Conservation (phyloP, 805 yeast genomes). For the Wickerhamomyces silvicola region DNA sequence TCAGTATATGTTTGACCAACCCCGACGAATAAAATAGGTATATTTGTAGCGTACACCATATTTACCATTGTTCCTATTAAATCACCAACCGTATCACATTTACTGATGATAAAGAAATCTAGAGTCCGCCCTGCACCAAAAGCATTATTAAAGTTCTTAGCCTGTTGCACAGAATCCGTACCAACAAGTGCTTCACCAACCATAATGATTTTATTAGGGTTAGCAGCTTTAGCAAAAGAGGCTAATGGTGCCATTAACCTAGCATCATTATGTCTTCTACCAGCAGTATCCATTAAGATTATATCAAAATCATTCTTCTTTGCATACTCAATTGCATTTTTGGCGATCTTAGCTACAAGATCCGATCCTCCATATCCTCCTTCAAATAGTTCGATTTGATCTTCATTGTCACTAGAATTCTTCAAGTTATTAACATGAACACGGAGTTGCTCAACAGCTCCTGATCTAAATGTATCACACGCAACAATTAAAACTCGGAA, state of each 20-base stretch:
- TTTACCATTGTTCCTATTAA: conserved; percentile 95
- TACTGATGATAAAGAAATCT: conserved; percentile 88
- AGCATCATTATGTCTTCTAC: conserved; percentile 92
- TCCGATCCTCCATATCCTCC: conserved; percentile 98
- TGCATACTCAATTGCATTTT: conserved; percentile 81
- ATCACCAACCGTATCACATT: conserved; percentile 97
- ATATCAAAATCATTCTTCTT: conserved; percentile 66
- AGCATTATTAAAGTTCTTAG: conserved; percentile 85
- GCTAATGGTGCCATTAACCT: conserved; percentile 93
- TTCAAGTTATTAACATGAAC: conserved; percentile 86
- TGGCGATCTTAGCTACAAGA: conserved; percentile 86
- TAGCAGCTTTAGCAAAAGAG: conserved; percentile 90
- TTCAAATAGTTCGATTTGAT: conserved; percentile 65
- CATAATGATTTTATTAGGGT: conserved; percentile 95
- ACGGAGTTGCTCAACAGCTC: conserved; percentile 96
- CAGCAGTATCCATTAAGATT: conserved; percentile 94
- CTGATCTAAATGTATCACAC: conserved; percentile 95
- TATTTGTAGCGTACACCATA: conserved; percentile 94
- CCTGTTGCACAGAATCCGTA: conserved; percentile 94
- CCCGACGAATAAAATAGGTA: conserved; percentile 92
- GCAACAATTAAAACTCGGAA: conserved; percentile 86
- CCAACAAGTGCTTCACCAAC: conserved; percentile 98
- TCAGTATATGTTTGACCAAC: conserved; percentile 97
- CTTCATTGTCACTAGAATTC: conserved; percentile 49
- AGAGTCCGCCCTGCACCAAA: conserved; percentile 77